phyloP scores from a whole-genome alignment of 768 basidiomycete genomes.

The Scleroderma citrinum region DNA sequence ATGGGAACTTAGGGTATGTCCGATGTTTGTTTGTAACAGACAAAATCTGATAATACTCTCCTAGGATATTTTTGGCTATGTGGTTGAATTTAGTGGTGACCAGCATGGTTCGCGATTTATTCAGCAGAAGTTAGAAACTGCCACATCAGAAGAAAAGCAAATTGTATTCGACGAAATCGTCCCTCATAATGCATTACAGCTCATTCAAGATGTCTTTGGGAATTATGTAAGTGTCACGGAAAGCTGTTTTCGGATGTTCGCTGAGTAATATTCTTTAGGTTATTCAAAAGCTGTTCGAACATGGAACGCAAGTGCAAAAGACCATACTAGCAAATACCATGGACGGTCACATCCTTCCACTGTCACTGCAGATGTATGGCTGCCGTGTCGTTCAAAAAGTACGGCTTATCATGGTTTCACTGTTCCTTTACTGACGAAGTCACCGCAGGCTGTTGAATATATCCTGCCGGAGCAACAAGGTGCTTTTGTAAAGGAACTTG shows the following conservation, averaged over 20 bases:
- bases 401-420: constrained; percentile 1
- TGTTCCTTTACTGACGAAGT: constrained; percentile 5
- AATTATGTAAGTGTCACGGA: constrained; percentile 67
- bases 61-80: constrained; percentile 80
- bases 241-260: not conserved
- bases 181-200: constrained; percentile 62
- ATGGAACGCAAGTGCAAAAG: constrained; percentile 73
- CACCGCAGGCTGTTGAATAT: constrained; percentile 71
- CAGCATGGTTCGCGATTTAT: constrained; percentile 99
- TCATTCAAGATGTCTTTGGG: constrained; percentile 92
- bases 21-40: not conserved
- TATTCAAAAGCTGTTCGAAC: constrained; percentile 89
- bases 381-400: constrained; percentile 96
- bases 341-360: constrained; percentile 67
- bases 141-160: constrained; percentile 74
- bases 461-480: constrained; percentile 75
- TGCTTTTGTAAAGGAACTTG: constrained; percentile 69
- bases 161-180: constrained; percentile 83
- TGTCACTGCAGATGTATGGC: constrained; percentile 92
- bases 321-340: constrained; percentile 62
- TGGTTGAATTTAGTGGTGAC: constrained; percentile 90
- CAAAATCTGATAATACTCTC: not conserved
- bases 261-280: constrained; percentile 46
- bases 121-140: constrained; percentile 76
- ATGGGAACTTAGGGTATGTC: constrained; percentile 74